Percentiles rank a stretch among this genome's conserved stretches.
Conservation (phyloP, 768 basidiomycete genomes). For the Lentinula lateritia region DNA sequence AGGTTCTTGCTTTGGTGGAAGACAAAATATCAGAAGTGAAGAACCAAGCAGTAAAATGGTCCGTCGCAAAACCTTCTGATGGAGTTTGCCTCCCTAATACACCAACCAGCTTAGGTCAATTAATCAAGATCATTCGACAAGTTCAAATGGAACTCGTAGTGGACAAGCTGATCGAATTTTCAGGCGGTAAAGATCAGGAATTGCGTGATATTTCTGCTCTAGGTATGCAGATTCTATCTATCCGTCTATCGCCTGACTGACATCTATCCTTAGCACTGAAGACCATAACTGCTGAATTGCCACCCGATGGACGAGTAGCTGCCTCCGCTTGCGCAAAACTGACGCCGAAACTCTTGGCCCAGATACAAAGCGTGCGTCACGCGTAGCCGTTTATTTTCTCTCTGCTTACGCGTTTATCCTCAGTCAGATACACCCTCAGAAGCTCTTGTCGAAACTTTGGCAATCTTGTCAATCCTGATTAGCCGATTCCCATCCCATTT, state of each 20-base stretch:
- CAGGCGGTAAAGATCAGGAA: slow-evolving; percentile 85
- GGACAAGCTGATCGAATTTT: slow-evolving; percentile 84
- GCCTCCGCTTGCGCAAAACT: slow-evolving; percentile 77
- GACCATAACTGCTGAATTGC: slow-evolving; percentile 89
- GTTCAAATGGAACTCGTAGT: slow-evolving; percentile 80
- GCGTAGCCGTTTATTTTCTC: slow-evolving; percentile 10
- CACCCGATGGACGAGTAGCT: slow-evolving; percentile 75
- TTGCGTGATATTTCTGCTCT: slow-evolving; percentile 90
- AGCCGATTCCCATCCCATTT: slow-evolving; percentile 75
- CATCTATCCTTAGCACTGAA: slow-evolving; percentile 63
- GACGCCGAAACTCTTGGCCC: slow-evolving; percentile 74
- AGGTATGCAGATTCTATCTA: slow-evolving; percentile 41
- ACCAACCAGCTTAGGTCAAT: slow-evolving; percentile 69
- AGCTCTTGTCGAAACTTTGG: slow-evolving; percentile 76
- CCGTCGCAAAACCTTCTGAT: slow-evolving; percentile 14
- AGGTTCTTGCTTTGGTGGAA: slow-evolving; percentile 81
- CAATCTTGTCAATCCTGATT: slow-evolving; percentile 85
- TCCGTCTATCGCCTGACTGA: background rate
- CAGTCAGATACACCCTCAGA: slow-evolving; percentile 72
- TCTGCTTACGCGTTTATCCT: slow-evolving; percentile 1
- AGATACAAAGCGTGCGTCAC: slow-evolving; percentile 64
- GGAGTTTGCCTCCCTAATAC: background rate
- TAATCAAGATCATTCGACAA: slow-evolving; percentile 87
- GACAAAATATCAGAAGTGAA: slow-evolving; percentile 98
- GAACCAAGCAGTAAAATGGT: slow-evolving; percentile 97